phyloP scores from a whole-genome alignment of 805 yeast genomes.

The Candida nitratophila region DNA sequence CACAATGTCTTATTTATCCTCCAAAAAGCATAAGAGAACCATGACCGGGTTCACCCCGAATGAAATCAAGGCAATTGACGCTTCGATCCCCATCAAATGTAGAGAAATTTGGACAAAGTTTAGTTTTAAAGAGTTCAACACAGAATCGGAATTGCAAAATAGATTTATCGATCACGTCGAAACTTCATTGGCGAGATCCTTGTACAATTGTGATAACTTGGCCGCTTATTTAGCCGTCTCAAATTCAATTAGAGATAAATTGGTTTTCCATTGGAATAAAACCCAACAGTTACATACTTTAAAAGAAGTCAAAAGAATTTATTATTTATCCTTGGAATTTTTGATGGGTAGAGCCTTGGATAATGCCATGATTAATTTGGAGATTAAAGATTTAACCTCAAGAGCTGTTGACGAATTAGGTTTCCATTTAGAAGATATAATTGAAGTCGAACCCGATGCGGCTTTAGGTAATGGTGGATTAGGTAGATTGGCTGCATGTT shows the following conservation, averaged over 20 bases:
- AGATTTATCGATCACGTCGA: slow-evolving; percentile 82
- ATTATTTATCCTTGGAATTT: slow-evolving; percentile 81
- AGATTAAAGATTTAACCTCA: slow-evolving; percentile 52
- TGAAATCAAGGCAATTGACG: slow-evolving; percentile 78
- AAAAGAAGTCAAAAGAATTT: slow-evolving; percentile 77
- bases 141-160: slow-evolving; percentile 53
- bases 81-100: slow-evolving; percentile 71
- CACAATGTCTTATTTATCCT: background rate
- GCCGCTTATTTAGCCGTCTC: slow-evolving; percentile 93
- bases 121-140: slow-evolving; percentile 43
- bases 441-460: slow-evolving; percentile 87
- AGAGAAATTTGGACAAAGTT: slow-evolving; percentile 73
- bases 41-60: slow-evolving; percentile 88
- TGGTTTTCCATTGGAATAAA: slow-evolving; percentile 83
- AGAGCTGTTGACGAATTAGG: slow-evolving; percentile 67
- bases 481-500: slow-evolving; percentile 92
- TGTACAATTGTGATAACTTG: slow-evolving; percentile 85
- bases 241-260: slow-evolving; percentile 66
- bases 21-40: slow-evolving; percentile 50
- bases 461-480: slow-evolving; percentile 94
- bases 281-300: slow-evolving; percentile 87
- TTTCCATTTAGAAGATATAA: slow-evolving; percentile 77
- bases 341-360: slow-evolving; percentile 94
- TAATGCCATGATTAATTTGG: slow-evolving; percentile 81
- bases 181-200: slow-evolving; percentile 82